These are phyloP conservation scores for Apiospora phragmitis DNA, from an alignment of 2,329 filamentous ascomycete species.

Conservation along the genomic window DNA sequence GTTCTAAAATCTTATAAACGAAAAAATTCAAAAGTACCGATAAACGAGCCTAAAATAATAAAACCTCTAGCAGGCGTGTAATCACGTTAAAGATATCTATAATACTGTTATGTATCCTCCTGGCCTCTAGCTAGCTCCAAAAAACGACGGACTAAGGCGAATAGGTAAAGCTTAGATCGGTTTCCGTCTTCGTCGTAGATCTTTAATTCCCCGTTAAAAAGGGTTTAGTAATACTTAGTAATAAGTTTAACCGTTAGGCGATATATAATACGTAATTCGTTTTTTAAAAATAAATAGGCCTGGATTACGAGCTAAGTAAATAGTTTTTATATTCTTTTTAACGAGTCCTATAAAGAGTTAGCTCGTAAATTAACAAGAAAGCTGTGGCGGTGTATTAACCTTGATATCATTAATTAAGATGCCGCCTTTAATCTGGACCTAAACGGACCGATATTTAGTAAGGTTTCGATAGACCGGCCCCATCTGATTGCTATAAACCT, in stretches of 20 bases:
- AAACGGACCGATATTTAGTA: background rate
- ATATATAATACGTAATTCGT: background rate
- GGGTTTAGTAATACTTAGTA: background rate
- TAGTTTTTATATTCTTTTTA: background rate
- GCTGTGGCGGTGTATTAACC: background rate
- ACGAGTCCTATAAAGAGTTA: background rate
- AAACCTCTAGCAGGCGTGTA: background rate
- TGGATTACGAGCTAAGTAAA: background rate
- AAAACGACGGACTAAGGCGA: background rate
- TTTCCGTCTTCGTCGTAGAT: background rate
- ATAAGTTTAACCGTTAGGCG: background rate
- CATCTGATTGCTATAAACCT: background rate
- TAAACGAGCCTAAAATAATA: background rate
- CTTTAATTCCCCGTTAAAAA: background rate
- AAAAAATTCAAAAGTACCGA: background rate
- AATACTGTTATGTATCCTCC: background rate
- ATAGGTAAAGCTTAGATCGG: background rate
- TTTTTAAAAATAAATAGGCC: background rate
- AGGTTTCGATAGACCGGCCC: background rate
- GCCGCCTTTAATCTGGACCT: background rate
- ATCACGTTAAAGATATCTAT: background rate
- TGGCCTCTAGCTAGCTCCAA: background rate
- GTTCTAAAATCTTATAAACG: background rate
- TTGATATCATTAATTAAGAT: background rate
- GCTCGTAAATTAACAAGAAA: background rate